Evolutionary conservation across 306 rosid genomes (phyloP).

Genomic region (Dicorynia guianensis): DNA sequence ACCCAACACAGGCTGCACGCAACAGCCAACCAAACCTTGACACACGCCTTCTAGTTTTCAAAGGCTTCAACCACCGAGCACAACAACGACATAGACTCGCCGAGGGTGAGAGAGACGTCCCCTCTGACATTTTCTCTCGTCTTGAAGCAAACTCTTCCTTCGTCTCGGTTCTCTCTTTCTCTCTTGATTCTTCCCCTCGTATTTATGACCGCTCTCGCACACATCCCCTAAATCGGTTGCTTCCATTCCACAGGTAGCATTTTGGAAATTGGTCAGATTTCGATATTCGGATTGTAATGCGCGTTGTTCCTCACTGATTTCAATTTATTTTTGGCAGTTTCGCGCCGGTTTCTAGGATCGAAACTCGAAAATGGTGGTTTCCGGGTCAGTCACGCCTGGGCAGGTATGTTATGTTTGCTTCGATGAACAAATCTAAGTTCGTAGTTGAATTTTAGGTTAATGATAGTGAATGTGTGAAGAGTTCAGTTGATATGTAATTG

Average conservation of each 20-base stretch:
- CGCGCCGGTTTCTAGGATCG: conserved; percentile 49
- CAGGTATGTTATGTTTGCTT: conserved; percentile 59
- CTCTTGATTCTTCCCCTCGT: conserved; percentile 46
- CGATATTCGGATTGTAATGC: conserved; percentile 27
- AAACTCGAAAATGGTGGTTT: conserved; percentile 61
- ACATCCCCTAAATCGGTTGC: conserved; percentile 34
- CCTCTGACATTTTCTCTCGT: conserved; percentile 82
- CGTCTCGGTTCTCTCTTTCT: conserved; percentile 47
- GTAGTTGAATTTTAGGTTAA: not conserved
- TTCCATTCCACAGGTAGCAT: conserved; percentile 50
- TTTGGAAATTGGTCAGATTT: conserved; percentile 39
- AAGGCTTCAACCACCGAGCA: too few relatives aligned
- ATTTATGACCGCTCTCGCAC: conserved; percentile 53
- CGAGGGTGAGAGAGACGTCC: conserved; percentile 61
- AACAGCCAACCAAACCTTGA: too few relatives aligned
- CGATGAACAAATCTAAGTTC: not conserved
- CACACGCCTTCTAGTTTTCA: not conserved
- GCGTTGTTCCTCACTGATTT: conserved; percentile 2
- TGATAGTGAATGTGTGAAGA: conserved; percentile 8
- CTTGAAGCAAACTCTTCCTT: conserved; percentile 75
- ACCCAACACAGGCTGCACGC: too few relatives aligned
- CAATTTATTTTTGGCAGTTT: conserved; percentile 47
- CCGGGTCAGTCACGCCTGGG: conserved; percentile 77
- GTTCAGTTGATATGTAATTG: conserved; percentile 18
- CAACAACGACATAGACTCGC: conserved; percentile 35